Evolutionary conservation across 768 basidiomycete genomes (phyloP), one percentile per base, ranked within the genome.

Genomic region (Nevesoporus exiguus): DNA sequence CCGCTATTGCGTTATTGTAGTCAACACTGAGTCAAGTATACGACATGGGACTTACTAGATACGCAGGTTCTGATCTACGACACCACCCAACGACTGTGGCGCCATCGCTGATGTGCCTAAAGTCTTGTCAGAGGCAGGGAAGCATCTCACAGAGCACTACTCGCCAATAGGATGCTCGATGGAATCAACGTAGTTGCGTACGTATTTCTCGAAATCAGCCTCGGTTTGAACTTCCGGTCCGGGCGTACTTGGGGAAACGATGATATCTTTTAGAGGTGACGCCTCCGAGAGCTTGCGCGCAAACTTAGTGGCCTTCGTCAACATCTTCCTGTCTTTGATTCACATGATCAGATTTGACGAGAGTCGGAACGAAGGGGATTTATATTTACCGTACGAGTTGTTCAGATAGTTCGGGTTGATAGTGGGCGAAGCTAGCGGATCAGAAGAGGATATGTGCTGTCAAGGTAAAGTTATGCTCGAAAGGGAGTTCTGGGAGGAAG

Each of bases 71-170:
- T 44, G n/a, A 21, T 61, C 48, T 3, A 61, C 60, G 10, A 61
- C 60, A n/a, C 60, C 60, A 5, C 56, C 60, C 19, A 61, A 47
- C 17, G 47, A 39, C 27, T 31, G 33, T 24, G 61, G 57, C 2
- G 61, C 61, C 61, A 61, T 61, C 14, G 61, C 10, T 19, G 61
- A 43, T 1, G 61, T 61, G 2, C 61, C 61, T 61, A 17, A 8
- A 10, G 13, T 10, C 15, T 51, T 21, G 19, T 61, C 37, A 62
- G 31, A 41, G 21, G 39, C 30, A 3, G 11, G 14, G 22, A 4
- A 15, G 5, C 11, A 40, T 31, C 11, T 30, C n/a, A 5, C 7
- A 5, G 8, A 29, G 24, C 9, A 3, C 10, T 21, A 27, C 48
- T 10, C 13, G 59, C 60, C 61, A 9, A 63, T 52, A 19, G 61